Base-by-base conservation (phyloP, 768 basidiomycete genomes). In the Macrolepiota albuminosa region DNA sequence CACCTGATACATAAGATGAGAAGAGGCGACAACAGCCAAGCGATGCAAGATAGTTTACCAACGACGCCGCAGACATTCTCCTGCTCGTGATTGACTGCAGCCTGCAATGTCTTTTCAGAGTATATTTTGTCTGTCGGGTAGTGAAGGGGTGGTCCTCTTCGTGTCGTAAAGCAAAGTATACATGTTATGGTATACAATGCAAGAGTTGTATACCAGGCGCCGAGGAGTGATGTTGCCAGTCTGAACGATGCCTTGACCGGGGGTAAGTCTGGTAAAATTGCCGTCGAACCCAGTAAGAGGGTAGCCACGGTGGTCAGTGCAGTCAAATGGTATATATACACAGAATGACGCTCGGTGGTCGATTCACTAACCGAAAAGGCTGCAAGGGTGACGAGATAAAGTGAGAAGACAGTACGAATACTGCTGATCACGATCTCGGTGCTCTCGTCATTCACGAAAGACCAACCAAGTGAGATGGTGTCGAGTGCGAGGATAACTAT, bases 81-180 rank as follows among this genome's bases (percentile, higher is more conserved):
- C 42, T 80, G 72, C n/a, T 82, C 81, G n/a, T 71, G 71, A 59
- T 86, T 89, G 6, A 87, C 88, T 43, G 80, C 78, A 4, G 76
- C 69, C 57, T 78, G 75, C 39, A 90, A 75, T 0, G 78, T 83
- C 72, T 91, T 92, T 52, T 86, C 80, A 0, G 88, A 84, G 69
- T 94, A 95, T 39, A 95, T 86, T 11, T 73, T 73, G 58, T 86
- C 81, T n/a, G 85, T 76, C 1, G 90, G 88, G 67, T 84, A 91
- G 67, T 92, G 83, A 6, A 95, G 75, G 9, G 78, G 73, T 0
- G 95, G 95, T 0, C 93, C 93, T 40, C 81, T 76, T 2, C 88
- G 89, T 1, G 86, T 87, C n/a, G 87, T 77, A 43, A 77, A 71
- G 8, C 71, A 70, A 9, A 74, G 51, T 39, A 75, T 58, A 57